Evolutionary conservation across 345 rosid species (phyloP).

Genomic region (Stellera chamaejasme): DNA sequence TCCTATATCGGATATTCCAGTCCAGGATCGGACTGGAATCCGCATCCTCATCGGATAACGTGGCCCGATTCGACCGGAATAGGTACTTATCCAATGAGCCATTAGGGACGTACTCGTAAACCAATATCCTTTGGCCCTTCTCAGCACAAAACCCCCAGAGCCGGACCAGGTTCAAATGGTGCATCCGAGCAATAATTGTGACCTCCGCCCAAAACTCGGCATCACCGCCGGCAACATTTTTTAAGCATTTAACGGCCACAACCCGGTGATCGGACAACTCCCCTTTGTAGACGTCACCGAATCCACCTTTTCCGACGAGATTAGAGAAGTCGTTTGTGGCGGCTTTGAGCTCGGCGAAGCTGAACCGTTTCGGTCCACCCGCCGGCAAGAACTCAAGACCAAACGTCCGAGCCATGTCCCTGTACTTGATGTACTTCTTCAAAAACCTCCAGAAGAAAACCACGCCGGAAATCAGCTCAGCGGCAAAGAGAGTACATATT

Average conservation of each 20-base stretch:
- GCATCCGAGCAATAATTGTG: slow-evolving; percentile 59
- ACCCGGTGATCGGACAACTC: slow-evolving; percentile 48
- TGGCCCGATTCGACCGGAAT: slow-evolving; percentile 20
- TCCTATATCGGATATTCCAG: slow-evolving; percentile 51
- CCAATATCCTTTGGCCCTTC: slow-evolving; percentile 50
- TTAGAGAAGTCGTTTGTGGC: slow-evolving; percentile 45
- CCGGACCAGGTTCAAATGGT: slow-evolving; percentile 58
- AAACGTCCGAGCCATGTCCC: slow-evolving; percentile 64
- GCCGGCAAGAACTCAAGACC: slow-evolving; percentile 66
- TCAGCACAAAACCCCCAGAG: slow-evolving; percentile 68
- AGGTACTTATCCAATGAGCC: slow-evolving; percentile 54
- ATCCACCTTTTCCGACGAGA: slow-evolving; percentile 55
- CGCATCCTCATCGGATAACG: not conserved
- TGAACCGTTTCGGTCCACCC: slow-evolving; percentile 59
- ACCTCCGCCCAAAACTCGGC: slow-evolving; percentile 68
- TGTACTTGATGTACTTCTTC: slow-evolving; percentile 56
- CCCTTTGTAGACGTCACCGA: slow-evolving; percentile 63
- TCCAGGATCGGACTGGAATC: slow-evolving; percentile 31
- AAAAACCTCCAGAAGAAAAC: slow-evolving; percentile 50
- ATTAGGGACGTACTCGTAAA: slow-evolving; percentile 55
- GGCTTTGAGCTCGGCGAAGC: slow-evolving; percentile 41
- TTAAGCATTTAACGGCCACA: slow-evolving; percentile 61
- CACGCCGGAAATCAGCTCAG: slow-evolving; percentile 50
- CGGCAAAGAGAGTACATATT: slow-evolving; percentile 49
- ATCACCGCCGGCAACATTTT: slow-evolving; percentile 49